Evolutionary conservation across 2,329 filamentous ascomycete species (phyloP), one percentile per base, ranked within the genome.

Genomic region (Akanthomyces uredinophilus): DNA sequence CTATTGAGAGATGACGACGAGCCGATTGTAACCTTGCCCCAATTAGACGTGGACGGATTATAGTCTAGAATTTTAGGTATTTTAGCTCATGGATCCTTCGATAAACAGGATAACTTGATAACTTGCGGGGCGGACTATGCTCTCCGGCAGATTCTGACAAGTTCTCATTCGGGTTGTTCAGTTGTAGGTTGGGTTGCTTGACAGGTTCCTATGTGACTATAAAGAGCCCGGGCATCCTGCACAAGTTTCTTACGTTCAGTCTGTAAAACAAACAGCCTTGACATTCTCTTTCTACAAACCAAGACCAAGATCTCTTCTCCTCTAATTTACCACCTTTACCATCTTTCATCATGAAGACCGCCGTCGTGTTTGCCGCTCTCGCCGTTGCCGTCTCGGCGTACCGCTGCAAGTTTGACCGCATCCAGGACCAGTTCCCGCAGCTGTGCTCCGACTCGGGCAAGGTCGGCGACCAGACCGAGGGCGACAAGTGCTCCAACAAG

Each of bases 331-430:
- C 10, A 16, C 22, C 24, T 4, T 14, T 16, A 2, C 5, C 22
- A 29, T 49, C 46, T 18, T 16, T 18, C 24, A 55, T 11, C 14
- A 46, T 56, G 53, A 56, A 56, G 53, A 20, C 41, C 27, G 20
- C 20, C 39, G 11, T 56, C 43, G 39, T 56, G 20, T 16, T 56
- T 13, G 37, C 53, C 27, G 22, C 39, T 20, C 43, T 56, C 14
- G 39, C 20, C 3, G 39, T 56, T 22, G 7, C 39, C 14, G 37
- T 10, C 13, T 44, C 53, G 32, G 37, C 53, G 13, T 56, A 56
- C 43, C 53, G 53, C 39, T 56, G 53, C 53, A 56, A 56, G 37
- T 56, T 56, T 20, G 53, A 56, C 53, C 53, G 53, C 53, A 56
- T 56, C 27, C n/a, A 56, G 43, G 37, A 56, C 16, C 53, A 56